These are phyloP conservation scores for Diplodia seriata DNA, from an alignment of 2,329 filamentous ascomycete genomes.

Conservation along the genomic window DNA sequence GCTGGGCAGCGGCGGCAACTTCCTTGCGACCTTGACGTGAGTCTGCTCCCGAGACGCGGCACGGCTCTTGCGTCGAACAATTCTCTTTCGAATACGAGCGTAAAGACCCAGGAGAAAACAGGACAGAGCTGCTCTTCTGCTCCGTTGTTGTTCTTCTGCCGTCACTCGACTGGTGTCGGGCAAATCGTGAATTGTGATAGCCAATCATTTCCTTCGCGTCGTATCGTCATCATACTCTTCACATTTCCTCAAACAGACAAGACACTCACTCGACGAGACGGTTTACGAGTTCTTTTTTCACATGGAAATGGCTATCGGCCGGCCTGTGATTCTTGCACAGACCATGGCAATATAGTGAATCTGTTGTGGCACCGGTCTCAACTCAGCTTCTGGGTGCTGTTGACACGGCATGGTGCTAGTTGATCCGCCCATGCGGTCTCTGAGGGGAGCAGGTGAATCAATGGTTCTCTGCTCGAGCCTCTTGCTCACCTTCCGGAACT, in stretches of 20 bases:
- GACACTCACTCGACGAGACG: background rate
- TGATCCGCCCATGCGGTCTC: background rate
- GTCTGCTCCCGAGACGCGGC: slow-evolving; percentile 3
- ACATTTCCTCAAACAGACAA: background rate
- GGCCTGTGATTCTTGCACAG: background rate
- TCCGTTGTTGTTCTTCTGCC: too few species aligned
- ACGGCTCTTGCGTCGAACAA: slow-evolving; percentile 17
- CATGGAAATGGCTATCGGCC: slow-evolving; percentile 6
- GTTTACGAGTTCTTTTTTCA: slow-evolving; percentile 5
- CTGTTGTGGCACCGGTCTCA: slow-evolving; percentile 20
- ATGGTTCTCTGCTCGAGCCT: background rate
- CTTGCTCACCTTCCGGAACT: slow-evolving; percentile 12
- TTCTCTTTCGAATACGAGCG: slow-evolving; percentile 15
- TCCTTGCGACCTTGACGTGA: background rate
- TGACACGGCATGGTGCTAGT: slow-evolving; percentile 12
- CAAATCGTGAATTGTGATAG: background rate
- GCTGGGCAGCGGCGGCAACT: background rate
- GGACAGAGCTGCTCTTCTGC: background rate
- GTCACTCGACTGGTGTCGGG: background rate
- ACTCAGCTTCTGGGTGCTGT: slow-evolving; percentile 9
- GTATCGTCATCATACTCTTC: background rate
- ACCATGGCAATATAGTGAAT: slow-evolving; percentile 5
- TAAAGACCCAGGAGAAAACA: background rate
- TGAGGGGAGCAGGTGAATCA: background rate
- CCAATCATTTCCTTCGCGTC: background rate